Conservation (phyloP, 129 eudicot genomes). For the Artemisia annua region DNA sequence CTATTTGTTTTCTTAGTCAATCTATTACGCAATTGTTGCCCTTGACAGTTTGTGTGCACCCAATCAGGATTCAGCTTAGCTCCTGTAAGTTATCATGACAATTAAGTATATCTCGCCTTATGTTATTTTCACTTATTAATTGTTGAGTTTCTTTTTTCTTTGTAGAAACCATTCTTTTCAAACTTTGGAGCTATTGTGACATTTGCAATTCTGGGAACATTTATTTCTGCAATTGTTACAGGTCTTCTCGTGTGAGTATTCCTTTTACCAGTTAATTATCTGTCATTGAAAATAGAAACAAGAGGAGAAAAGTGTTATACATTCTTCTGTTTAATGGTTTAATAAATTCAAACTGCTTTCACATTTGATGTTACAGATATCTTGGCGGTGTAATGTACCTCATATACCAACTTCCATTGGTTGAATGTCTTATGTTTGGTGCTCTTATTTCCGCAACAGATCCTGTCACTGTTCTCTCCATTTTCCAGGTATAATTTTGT, state of each 20-base stretch:
- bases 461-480: constrained; percentile 96
- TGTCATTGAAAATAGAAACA: background rate
- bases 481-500: constrained; percentile 75
- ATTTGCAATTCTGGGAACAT: constrained; percentile 89
- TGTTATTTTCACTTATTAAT: too few relatives aligned
- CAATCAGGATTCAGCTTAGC: constrained; percentile 98
- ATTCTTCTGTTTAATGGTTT: background rate
- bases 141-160: background rate
- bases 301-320: background rate
- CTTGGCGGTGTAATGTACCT: constrained; percentile 82
- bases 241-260: constrained; percentile 92
- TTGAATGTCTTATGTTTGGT: constrained; percentile 98
- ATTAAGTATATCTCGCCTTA: background rate
- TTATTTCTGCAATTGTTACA: constrained; percentile 80
- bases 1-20: background rate
- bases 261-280: background rate
- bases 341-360: constrained; percentile 16
- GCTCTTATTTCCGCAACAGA: constrained; percentile 99
- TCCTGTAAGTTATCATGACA: constrained; percentile 66
- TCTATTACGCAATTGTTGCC: constrained; percentile 15
- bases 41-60: constrained; percentile 71
- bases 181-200: constrained; percentile 98
- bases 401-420: constrained; percentile 87
- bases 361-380: constrained; percentile 48
- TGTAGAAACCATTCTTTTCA: constrained; percentile 98